Evolutionary conservation across 2,329 filamentous ascomycete species (phyloP).

Genomic region (Aspergillus arachidicola): DNA sequence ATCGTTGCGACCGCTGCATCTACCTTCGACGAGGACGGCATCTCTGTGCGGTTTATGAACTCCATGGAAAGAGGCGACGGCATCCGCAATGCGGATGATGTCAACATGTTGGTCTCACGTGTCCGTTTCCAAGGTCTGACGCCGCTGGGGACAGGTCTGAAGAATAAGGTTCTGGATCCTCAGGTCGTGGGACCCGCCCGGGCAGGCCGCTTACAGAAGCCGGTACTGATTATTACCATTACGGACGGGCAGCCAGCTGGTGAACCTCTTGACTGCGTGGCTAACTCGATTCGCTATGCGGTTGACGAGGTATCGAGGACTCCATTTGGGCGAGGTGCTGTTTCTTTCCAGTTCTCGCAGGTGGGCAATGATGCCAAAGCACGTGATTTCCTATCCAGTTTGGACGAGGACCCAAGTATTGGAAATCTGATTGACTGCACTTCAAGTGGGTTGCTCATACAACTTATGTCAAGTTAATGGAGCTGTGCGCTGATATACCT

Average conservation of each 20-base stretch:
- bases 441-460: constrained; percentile 56
- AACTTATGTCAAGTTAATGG: not conserved
- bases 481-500: constrained; percentile 19
- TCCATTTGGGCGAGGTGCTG: constrained; percentile 59
- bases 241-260: constrained; percentile 69
- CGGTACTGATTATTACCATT: constrained; percentile 66
- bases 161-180: constrained; percentile 65
- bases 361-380: constrained; percentile 69
- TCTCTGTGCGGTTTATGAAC: constrained; percentile 72
- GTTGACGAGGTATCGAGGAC: constrained; percentile 53
- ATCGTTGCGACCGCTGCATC: constrained; percentile 66
- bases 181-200: constrained; percentile 59
- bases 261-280: constrained; percentile 59
- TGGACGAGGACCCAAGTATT: constrained; percentile 66
- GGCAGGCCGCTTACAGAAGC: constrained; percentile 60
- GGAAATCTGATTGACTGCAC: constrained; percentile 68
- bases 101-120: constrained; percentile 59
- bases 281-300: constrained; percentile 60
- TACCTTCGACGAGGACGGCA: constrained; percentile 70
- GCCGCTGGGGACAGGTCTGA: constrained; percentile 65
- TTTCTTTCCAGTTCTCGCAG: constrained; percentile 70
- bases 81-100: constrained; percentile 60
- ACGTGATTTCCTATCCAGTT: constrained; percentile 63
- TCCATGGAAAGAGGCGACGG: constrained; percentile 56
- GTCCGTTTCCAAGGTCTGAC: constrained; percentile 68